phyloP scores from a whole-genome alignment of 2,329 filamentous ascomycete genomes.

The Trichoderma sp. region DNA sequence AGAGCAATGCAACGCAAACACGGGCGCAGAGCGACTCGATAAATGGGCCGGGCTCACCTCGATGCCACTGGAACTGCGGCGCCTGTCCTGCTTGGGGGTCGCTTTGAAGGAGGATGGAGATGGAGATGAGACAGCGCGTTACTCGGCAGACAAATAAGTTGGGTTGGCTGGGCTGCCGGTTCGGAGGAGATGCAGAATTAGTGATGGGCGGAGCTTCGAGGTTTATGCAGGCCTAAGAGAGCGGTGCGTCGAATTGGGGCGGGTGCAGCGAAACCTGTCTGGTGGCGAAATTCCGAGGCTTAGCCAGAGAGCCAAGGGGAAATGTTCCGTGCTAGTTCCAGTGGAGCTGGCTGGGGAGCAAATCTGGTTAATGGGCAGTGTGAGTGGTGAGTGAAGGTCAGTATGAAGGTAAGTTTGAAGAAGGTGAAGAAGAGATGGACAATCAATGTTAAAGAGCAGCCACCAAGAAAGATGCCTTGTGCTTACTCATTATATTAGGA shows the following conservation, averaged over 20 bases:
- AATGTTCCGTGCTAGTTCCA: background rate
- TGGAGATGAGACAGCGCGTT: background rate
- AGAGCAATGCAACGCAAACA: conserved; percentile 26
- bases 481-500: background rate
- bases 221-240: conserved; percentile 11
- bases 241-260: background rate
- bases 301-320: conserved; percentile 1
- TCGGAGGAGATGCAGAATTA: conserved; percentile 15
- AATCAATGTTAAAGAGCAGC: background rate
- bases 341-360: background rate
- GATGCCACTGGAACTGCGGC: conserved; percentile 22
- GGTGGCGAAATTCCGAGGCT: conserved; percentile 6
- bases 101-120: background rate
- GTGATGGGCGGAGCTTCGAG: conserved; percentile 5
- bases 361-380: background rate
- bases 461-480: background rate
- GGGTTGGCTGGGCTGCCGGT: conserved; percentile 6
- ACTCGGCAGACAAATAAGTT: background rate
- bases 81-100: conserved; percentile 3
- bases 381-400: too few relatives aligned
- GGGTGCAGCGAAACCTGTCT: background rate
- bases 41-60: conserved; percentile 35
- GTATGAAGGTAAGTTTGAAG: too few relatives aligned
- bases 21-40: conserved; percentile 30
- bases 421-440: too few relatives aligned